Percentiles rank a stretch among this genome's conserved stretches.
Evolutionary conservation across 352 stramenopile species (phyloP).

Genomic region (Phytophthora citricola): DNA sequence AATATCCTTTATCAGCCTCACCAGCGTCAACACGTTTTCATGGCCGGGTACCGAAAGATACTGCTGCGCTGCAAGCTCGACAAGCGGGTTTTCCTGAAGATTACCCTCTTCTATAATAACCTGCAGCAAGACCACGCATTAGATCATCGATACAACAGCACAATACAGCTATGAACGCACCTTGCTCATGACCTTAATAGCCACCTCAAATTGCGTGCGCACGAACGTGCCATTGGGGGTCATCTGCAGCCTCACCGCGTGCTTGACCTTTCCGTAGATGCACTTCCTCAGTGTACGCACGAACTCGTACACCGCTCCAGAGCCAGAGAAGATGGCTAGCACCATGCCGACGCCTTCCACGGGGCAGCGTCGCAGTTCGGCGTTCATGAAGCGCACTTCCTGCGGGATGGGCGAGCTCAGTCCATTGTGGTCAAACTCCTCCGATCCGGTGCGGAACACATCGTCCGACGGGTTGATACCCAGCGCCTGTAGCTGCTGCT

Average conservation of each 20-base stretch:
- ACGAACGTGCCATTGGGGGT: constrained; percentile 77
- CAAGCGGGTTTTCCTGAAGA: constrained; percentile 87
- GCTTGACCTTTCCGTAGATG: constrained; percentile 91
- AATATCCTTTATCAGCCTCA: constrained; percentile 27
- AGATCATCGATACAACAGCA: not conserved
- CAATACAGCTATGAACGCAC: constrained; percentile 26
- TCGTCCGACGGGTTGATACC: constrained; percentile 85
- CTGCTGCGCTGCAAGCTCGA: constrained; percentile 88
- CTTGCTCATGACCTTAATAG: constrained; percentile 92
- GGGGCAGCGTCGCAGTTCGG: constrained; percentile 75
- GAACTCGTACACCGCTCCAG: constrained; percentile 85
- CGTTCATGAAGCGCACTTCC: constrained; percentile 89
- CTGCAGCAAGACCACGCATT: constrained; percentile 32
- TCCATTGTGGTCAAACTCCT: constrained; percentile 81
- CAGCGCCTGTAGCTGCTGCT: constrained; percentile 81
- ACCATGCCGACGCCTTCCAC: constrained; percentile 81
- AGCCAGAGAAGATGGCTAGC: constrained; percentile 82
- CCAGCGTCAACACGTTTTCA: constrained; percentile 84
- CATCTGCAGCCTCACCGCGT: constrained; percentile 85
- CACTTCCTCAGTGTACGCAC: constrained; percentile 88
- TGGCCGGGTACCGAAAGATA: constrained; percentile 83
- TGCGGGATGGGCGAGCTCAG: constrained; percentile 85
- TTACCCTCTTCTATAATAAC: constrained; percentile 89
- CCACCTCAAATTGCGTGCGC: constrained; percentile 81
- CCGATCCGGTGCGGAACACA: constrained; percentile 81